Conservation (phyloP, 208 protist genomes). For the Hexamita inflata region DNA sequence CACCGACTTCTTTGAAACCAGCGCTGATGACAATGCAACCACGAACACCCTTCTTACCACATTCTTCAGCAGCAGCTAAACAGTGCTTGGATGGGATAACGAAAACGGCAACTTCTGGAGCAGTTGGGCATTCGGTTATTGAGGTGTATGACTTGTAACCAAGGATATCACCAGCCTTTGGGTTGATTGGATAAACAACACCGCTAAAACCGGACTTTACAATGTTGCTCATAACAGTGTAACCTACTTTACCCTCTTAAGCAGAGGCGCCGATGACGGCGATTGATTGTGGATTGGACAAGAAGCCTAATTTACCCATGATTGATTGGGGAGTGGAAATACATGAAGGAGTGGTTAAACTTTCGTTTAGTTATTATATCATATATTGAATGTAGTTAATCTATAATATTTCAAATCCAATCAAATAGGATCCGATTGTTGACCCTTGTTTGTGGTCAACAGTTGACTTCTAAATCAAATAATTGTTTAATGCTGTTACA, state of each 20-base stretch:
- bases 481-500: too few relatives aligned
- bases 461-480: too few relatives aligned
- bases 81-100: constrained; percentile 30
- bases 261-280: constrained; percentile 42
- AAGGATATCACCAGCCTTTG: constrained; percentile 20
- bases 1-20: constrained; percentile 42
- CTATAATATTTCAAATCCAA: too few relatives aligned
- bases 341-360: too few relatives aligned
- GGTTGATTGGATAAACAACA: constrained; percentile 41
- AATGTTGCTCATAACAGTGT: constrained; percentile 38
- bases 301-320: constrained; percentile 24
- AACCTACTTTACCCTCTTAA: constrained; percentile 29
- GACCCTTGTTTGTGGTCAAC: too few relatives aligned
- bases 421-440: too few relatives aligned
- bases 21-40: constrained; percentile 39
- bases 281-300: constrained; percentile 36
- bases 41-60: constrained; percentile 23
- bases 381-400: too few relatives aligned
- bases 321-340: too few relatives aligned
- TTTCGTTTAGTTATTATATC: too few relatives aligned
- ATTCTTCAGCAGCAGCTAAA: constrained; percentile 28
- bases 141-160: constrained; percentile 31
- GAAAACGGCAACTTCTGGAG: constrained; percentile 38
- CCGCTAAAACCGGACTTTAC: constrained; percentile 28
- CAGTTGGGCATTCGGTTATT: constrained; percentile 16